Base-by-base conservation (phyloP, 2,329 filamentous ascomycete genomes). In the Microcyclosporella mali region DNA sequence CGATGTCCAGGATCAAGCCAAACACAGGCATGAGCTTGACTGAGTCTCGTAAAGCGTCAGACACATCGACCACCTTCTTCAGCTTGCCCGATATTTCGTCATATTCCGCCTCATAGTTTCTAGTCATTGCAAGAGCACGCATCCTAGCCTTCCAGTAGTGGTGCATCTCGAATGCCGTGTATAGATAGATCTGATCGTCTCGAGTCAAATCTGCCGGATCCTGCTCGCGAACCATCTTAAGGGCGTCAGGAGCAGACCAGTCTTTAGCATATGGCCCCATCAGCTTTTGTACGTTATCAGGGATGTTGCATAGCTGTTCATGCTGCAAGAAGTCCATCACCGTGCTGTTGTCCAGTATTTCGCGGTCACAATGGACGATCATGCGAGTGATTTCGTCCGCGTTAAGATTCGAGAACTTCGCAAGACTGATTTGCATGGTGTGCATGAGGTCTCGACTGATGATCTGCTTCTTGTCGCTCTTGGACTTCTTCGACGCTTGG, bases 131-230 rank as follows among this genome's bases (percentile, higher is more conserved):
- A 53, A 98, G 75, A 29, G 92, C 92, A 55, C 92, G 80, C 83
- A 97, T 97, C 65, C 92, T 83, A 48, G 87, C 88, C 74, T 95
- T 95, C 92, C 92, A 98, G 70, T 98, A 98, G 64, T 95, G 89
- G 55, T 94, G 88, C 52, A 97, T 72, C 65, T 98, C 92, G 59
- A 85, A 97, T 1, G 90, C 87, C 3, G 92, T 97, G 62, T 84
- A 86, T 18, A 98, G 73, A 63, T 89, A 98, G 43, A 98, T 85
- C 67, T 97, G 90, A 69, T 98, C 92, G 65, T 97, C 88, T 49
- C 89, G 77, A 2, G 90, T 95, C 40, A 98, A 79, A 61, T 98
- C 92, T 4, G 65, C 67, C 1, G 90, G 90, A 66, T 97, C 89
- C 59, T 84, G 79, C 63, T 98, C 92, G 41, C 90, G 81, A 51